Conservation (phyloP, 2,329 filamentous ascomycete genomes). For the Dactylellina drechsleri region DNA sequence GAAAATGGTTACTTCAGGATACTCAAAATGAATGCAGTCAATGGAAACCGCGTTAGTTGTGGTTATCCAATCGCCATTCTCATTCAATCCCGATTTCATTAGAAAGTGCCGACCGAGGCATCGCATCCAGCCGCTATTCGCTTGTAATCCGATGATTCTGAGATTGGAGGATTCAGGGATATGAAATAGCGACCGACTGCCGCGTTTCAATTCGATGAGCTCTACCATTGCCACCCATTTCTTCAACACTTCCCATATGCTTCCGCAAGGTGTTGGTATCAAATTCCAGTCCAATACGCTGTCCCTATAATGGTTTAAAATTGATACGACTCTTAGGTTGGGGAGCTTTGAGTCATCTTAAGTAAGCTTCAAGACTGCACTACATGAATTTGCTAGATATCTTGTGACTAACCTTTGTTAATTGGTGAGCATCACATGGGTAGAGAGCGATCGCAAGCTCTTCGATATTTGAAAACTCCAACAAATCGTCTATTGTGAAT, state of each 20-base stretch:
- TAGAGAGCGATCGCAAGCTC: background rate
- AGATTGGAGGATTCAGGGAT: background rate
- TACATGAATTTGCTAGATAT: background rate
- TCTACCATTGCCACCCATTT: background rate
- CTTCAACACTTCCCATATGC: background rate
- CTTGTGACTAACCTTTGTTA: slow-evolving; percentile 2
- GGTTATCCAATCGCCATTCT: background rate
- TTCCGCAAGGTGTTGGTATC: background rate
- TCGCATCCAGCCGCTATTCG: background rate
- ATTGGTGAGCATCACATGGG: background rate
- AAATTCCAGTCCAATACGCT: background rate
- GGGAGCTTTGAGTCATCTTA: background rate
- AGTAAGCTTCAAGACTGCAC: background rate
- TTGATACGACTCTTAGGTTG: background rate
- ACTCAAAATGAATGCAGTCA: background rate
- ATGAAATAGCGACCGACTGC: background rate
- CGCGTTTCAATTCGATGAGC: slow-evolving; percentile 1
- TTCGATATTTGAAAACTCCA: slow-evolving; percentile 3
- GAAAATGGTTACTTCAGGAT: background rate
- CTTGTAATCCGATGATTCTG: background rate
- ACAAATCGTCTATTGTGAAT: slow-evolving; percentile 4
- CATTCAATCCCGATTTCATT: background rate
- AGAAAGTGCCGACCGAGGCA: background rate
- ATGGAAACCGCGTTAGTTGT: background rate
- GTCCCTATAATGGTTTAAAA: slow-evolving; percentile 4